These are phyloP conservation scores for Boletus semigastroideus DNA, from an alignment of 1,284 basidiomycete species.

Conservation along the genomic window DNA sequence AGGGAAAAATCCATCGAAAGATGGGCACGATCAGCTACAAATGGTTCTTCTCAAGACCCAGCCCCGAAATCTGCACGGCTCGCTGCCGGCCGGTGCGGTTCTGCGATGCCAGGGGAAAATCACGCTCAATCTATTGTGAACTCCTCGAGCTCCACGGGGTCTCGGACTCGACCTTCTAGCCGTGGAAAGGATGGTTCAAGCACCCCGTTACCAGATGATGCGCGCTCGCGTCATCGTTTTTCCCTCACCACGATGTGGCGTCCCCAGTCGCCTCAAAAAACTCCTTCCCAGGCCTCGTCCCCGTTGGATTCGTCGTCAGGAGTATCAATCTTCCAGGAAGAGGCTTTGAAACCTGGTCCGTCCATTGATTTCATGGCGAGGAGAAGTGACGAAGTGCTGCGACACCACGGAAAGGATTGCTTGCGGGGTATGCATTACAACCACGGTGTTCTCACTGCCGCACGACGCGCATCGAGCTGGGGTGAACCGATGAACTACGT, in stretches of 20 bases:
- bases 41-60: conserved; percentile 19
- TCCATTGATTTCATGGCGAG: conserved; percentile 27
- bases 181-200: conserved; percentile 20
- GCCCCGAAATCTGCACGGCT: conserved; percentile 12
- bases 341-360: conserved; percentile 15
- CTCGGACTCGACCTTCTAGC: conserved; percentile 29
- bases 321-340: conserved; percentile 25
- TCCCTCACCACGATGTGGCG: conserved; percentile 31
- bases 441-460: conserved; percentile 36
- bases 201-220: conserved; percentile 20
- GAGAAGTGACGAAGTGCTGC: conserved; percentile 37
- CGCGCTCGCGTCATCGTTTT: conserved; percentile 29
- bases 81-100: conserved; percentile 14
- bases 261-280: conserved; percentile 19
- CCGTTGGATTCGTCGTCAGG: conserved; percentile 32
- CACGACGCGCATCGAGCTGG: conserved; percentile 66
- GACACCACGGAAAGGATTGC: conserved; percentile 21
- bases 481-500: conserved; percentile 45
- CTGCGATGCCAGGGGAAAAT: conserved; percentile 16
- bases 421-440: conserved; percentile 29
- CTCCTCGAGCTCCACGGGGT: conserved; percentile 18
- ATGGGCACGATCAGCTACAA: conserved; percentile 33
- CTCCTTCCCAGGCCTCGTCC: conserved; percentile 28
- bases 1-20: conserved; percentile 36
- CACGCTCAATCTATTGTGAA: conserved; percentile 9